Evolutionary conservation across 2,329 filamentous ascomycete species (phyloP).

Genomic region (Colletotrichum sp.): DNA sequence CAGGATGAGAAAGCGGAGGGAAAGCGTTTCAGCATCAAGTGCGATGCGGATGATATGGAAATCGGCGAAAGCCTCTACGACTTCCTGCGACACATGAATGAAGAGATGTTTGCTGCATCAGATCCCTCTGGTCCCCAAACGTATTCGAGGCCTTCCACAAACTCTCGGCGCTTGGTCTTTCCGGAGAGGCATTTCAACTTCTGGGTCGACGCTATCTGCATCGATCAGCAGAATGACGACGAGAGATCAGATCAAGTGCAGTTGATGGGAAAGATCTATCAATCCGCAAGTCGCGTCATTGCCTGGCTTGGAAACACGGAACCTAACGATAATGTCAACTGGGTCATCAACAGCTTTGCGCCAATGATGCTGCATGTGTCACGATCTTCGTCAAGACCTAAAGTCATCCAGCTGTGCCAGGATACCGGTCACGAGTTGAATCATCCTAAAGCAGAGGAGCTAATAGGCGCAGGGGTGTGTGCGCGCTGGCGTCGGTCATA

Average conservation of each 20-base stretch:
- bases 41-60: not conserved
- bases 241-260: constrained; percentile 23
- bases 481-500: not conserved
- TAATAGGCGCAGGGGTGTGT: not conserved
- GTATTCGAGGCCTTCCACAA: not conserved
- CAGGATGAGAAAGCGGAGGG: not conserved
- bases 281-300: not conserved
- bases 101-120: not conserved
- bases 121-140: too few relatives aligned
- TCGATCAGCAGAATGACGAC: constrained; percentile 17
- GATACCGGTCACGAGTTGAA: not conserved
- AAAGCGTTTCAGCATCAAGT: not conserved
- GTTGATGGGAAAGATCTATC: constrained; percentile 26
- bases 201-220: constrained; percentile 27
- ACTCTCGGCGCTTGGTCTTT: not conserved
- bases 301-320: not conserved
- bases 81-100: not conserved
- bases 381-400: not conserved
- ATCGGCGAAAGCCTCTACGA: not conserved
- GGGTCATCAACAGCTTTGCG: constrained; percentile 10
- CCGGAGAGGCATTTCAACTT: not conserved
- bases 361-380: not conserved
- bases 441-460: not conserved
- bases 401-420: not conserved
- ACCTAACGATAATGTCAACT: constrained; percentile 15